Base-by-base conservation (phyloP, 2,329 filamentous ascomycete genomes). In the Hymenoscyphus salicellus region DNA sequence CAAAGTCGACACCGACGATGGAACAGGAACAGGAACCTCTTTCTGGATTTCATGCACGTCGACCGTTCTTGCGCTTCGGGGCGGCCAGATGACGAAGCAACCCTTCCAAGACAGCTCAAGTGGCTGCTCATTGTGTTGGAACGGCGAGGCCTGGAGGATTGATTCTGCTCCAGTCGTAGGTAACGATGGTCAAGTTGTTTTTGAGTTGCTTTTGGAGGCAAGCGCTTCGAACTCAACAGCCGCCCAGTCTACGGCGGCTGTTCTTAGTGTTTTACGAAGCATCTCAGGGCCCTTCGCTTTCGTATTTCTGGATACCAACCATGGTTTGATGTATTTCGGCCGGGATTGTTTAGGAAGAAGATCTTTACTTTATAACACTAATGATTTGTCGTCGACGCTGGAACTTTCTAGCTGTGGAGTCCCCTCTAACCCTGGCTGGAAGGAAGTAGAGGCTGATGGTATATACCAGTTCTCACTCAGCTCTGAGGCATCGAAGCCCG, bases 131-230 rank as follows among this genome's bases (percentile, higher is more conserved):
- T 82, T 99, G 1, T 97, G 94, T 82, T 99, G 95, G 95, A 99
- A 99, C 74, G 95, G 95, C 55, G 95, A 99, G 76, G 94, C 93
- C 0, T 99, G 95, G 95, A 89, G 84, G 64, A 82, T 96, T 59
- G 78, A 77, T 8, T 83, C 82, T 38, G 71, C 82, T 10, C 72
- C 76, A 0, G 80, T 97, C n/a, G 65, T 73, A 49, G 90, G 87
- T 64, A 97, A 97, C 74, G 95, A 99, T 77, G 91, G 91, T 2
- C 83, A 89, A 72, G 78, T 80, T 6, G 80, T 98, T 20, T 88
- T 94, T 72, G 73, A 81, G 38, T 73, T 84, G 43, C 80, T 97
- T 58, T 72, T 82, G 43, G 73, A 71, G 64, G 65, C 79, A 52
- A 74, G 72, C 30, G 71, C 68, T 63, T 23, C 41, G 55, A 36